These are phyloP conservation scores for Agarophyton chilense DNA, from an alignment of 23 red algal species.

Conservation along the genomic window DNA sequence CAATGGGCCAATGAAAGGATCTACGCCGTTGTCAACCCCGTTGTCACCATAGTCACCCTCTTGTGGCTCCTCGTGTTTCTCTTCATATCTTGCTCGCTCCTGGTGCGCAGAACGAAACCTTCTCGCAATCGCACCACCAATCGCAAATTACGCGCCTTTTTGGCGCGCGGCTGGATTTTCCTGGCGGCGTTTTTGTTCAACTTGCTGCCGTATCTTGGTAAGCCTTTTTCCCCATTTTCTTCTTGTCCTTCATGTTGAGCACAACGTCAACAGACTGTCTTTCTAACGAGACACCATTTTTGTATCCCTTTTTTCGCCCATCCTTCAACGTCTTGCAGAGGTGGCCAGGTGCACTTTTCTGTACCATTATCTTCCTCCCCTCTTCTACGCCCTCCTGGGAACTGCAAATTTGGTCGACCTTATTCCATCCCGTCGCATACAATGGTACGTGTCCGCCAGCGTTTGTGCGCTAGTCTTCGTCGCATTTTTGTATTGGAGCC, in stretches of 20 bases:
- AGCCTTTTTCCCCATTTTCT: too few relatives aligned
- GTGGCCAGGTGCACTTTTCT: slow-evolving; percentile 91
- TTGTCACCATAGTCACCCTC: slow-evolving; percentile 54
- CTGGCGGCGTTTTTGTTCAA: slow-evolving; percentile 77
- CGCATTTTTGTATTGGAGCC: slow-evolving; percentile 70
- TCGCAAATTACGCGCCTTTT: slow-evolving; percentile 20
- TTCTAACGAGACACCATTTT: neutral
- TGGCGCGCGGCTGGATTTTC: slow-evolving; percentile 43
- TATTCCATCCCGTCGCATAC: slow-evolving; percentile 31
- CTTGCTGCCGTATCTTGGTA: slow-evolving; percentile 67
- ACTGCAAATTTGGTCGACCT: slow-evolving; percentile 66
- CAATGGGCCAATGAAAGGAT: slow-evolving; percentile 63
- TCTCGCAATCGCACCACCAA: neutral
- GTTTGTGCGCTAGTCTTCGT: neutral
- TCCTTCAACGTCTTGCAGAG: slow-evolving; percentile 52
- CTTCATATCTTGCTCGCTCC: neutral
- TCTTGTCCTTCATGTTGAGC: too few relatives aligned
- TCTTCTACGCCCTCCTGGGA: slow-evolving; percentile 82
- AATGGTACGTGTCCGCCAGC: neutral
- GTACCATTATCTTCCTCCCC: slow-evolving; percentile 94
- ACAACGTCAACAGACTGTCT: neutral
- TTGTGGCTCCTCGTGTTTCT: slow-evolving; percentile 39
- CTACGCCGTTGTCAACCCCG: slow-evolving; percentile 94
- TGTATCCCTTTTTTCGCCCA: neutral
- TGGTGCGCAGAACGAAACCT: neutral